Conservation (phyloP, 352 stramenopile species). For the Labyrinthula sp. region DNA sequence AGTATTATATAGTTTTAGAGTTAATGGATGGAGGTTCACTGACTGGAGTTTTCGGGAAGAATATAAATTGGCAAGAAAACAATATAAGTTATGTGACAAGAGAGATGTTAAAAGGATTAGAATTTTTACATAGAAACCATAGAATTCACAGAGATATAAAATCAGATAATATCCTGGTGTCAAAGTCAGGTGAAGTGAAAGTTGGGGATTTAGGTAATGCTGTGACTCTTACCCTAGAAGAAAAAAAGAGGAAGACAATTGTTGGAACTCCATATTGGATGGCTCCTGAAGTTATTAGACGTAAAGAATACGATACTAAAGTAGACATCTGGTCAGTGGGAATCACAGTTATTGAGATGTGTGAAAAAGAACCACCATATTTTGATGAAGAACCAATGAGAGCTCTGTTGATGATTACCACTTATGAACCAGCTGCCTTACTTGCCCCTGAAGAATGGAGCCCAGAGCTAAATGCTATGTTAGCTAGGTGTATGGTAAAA, state of each 20-base stretch:
- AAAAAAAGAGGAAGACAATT: slow-evolving; percentile 44
- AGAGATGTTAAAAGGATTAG: slow-evolving; percentile 35
- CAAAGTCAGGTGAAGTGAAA: slow-evolving; percentile 32
- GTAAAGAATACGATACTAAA: slow-evolving; percentile 65
- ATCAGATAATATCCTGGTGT: slow-evolving; percentile 44
- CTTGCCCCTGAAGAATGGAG: slow-evolving; percentile 51
- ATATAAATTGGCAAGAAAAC: slow-evolving; percentile 46
- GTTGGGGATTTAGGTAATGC: slow-evolving; percentile 49
- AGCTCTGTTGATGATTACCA: slow-evolving; percentile 51
- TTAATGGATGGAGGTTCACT: slow-evolving; percentile 67
- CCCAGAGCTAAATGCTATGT: slow-evolving; percentile 50
- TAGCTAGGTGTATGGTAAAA: slow-evolving; percentile 53
- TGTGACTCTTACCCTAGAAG: slow-evolving; percentile 38
- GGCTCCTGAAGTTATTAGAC: slow-evolving; percentile 72
- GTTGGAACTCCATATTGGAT: slow-evolving; percentile 80
- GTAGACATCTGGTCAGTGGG: slow-evolving; percentile 62
- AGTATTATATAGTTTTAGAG: slow-evolving; percentile 69
- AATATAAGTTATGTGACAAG: slow-evolving; percentile 44
- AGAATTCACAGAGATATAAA: slow-evolving; percentile 47
- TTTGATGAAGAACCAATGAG: slow-evolving; percentile 65
- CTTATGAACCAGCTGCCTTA: slow-evolving; percentile 59
- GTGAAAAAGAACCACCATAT: slow-evolving; percentile 62
- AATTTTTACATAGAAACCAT: slow-evolving; percentile 43
- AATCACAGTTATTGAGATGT: slow-evolving; percentile 67
- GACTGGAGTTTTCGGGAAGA: slow-evolving; percentile 40